phyloP scores from a whole-genome alignment of 345 rosid species.

The Salix dunnii region DNA sequence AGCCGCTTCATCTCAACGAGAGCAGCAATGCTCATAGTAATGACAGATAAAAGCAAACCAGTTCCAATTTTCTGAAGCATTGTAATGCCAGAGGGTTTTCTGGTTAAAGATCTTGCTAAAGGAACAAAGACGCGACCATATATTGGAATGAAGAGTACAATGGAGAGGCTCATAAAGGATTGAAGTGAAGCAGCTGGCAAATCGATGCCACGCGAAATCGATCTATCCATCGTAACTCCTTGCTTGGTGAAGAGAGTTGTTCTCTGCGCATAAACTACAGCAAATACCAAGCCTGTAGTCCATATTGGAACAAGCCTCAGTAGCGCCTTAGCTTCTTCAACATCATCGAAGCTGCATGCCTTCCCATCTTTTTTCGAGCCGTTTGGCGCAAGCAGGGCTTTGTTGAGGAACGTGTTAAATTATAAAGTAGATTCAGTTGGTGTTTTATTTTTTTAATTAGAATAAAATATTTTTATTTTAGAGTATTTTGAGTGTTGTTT shows the following conservation, averaged over 20 bases:
- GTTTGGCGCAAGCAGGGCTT: slow-evolving; percentile 18
- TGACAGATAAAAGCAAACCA: slow-evolving; percentile 14
- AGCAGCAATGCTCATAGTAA: slow-evolving; percentile 18
- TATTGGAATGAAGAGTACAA: slow-evolving; percentile 18
- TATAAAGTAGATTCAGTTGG: neutral
- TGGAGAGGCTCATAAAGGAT: slow-evolving; percentile 10
- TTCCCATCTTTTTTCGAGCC: slow-evolving; percentile 6
- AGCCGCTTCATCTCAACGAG: slow-evolving; percentile 16
- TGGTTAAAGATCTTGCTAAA: slow-evolving; percentile 15
- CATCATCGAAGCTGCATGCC: slow-evolving; percentile 11
- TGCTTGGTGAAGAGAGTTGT: slow-evolving; percentile 28
- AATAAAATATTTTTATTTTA: too few species aligned
- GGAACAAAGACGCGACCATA: slow-evolving; percentile 25
- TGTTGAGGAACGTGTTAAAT: slow-evolving; percentile 22
- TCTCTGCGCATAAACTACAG: slow-evolving; percentile 16
- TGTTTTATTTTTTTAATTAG: too few species aligned
- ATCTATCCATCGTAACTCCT: slow-evolving; percentile 27
- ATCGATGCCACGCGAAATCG: slow-evolving; percentile 3
- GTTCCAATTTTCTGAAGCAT: slow-evolving; percentile 32
- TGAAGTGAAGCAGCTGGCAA: slow-evolving; percentile 27
- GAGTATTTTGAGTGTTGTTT: too few species aligned
- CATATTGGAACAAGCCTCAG: slow-evolving; percentile 29
- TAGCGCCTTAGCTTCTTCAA: slow-evolving; percentile 25
- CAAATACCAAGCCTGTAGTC: slow-evolving; percentile 18
- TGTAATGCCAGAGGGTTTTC: slow-evolving; percentile 18